These are phyloP conservation scores for Limonium bicolor DNA, from an alignment of 148 eudicot genomes.

Conservation along the genomic window DNA sequence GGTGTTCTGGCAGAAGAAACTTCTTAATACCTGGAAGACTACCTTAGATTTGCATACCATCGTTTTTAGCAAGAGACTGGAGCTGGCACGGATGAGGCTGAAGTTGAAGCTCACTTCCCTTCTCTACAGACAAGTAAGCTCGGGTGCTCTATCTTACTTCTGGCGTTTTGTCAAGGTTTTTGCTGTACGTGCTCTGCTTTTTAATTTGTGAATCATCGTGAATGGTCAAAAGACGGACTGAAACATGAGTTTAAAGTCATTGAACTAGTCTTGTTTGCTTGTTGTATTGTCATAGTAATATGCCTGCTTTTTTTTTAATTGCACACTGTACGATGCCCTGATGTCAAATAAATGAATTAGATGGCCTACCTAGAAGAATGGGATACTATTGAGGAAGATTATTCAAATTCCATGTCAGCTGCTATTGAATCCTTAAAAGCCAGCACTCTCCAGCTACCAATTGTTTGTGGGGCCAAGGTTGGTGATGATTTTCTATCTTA, in stretches of 20 bases:
- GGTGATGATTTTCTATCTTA: neutral
- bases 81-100: conserved; percentile 42
- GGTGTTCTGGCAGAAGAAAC: conserved; percentile 73
- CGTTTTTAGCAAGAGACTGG: conserved; percentile 39
- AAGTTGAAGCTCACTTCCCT: conserved; percentile 51
- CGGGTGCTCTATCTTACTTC: neutral
- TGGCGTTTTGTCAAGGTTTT: no score
- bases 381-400: conserved; percentile 39
- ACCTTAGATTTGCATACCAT: conserved; percentile 36
- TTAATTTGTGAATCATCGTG: no score
- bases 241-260: no score
- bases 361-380: conserved; percentile 48
- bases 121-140: conserved; percentile 60
- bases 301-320: no score
- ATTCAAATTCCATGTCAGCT: conserved; percentile 43
- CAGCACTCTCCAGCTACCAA: conserved; percentile 65
- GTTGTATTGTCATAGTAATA: no score
- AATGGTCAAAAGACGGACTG: no score
- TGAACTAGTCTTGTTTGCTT: no score
- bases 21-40: conserved; percentile 56
- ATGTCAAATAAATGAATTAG: no score
- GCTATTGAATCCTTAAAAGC: conserved; percentile 53
- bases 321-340: no score
- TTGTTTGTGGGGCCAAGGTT: conserved; percentile 73
- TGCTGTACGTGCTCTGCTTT: no score